A percentile compares a stretch with the other conserved stretches of the same genome.
Evolutionary conservation across 139 green algal genomes (phyloP).

Genomic region (Asterochloris erici): DNA sequence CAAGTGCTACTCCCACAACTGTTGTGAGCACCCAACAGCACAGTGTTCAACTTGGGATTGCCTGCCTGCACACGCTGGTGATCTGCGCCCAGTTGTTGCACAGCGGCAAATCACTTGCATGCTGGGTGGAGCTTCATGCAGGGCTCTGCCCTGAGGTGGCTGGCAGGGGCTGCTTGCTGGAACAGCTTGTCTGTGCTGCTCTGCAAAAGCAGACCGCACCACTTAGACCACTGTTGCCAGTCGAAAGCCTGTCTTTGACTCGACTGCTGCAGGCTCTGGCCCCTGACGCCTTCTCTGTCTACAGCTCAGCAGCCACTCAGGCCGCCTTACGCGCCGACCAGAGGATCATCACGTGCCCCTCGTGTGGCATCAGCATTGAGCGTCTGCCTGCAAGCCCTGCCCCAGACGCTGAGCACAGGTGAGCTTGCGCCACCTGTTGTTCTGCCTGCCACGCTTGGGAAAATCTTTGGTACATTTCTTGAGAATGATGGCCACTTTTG

Average conservation of each 20-base stretch:
- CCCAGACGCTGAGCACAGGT: not conserved
- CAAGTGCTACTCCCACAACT: too few species aligned
- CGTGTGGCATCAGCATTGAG: not conserved
- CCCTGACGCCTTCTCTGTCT: not conserved
- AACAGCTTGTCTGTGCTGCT: not conserved
- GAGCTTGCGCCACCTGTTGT: not conserved
- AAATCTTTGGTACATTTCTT: not conserved
- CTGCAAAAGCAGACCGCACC: not conserved
- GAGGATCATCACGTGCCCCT: conserved; percentile 6
- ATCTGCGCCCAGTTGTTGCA: too few species aligned
- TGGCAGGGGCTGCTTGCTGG: not conserved
- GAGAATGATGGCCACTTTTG: not conserved
- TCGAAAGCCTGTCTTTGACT: too few species aligned
- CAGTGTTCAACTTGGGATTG: too few species aligned
- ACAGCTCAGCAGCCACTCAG: not conserved
- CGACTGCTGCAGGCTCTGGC: not conserved
- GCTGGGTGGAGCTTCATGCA: not conserved
- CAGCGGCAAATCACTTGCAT: too few species aligned
- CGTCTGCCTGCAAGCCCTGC: not conserved
- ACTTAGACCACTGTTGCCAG: not conserved
- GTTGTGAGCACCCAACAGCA: too few species aligned
- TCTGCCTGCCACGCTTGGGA: not conserved
- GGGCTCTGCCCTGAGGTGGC: not conserved
- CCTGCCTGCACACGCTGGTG: too few species aligned
- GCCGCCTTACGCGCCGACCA: not conserved